Evolutionary conservation across 805 yeast genomes (phyloP).

Genomic region (Kluyveromyces dobzhanskii): DNA sequence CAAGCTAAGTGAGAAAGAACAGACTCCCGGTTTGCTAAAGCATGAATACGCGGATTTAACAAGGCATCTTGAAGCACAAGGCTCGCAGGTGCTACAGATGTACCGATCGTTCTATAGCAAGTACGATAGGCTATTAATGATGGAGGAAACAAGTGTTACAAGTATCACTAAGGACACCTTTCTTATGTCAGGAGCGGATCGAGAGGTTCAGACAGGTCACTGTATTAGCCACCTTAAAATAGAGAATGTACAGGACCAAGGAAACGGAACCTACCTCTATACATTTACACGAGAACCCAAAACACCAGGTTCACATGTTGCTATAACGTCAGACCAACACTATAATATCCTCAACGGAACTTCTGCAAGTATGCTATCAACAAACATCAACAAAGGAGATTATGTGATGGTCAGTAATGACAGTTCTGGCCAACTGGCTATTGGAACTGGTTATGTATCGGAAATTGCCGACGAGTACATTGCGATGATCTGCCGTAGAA

Average conservation of each 20-base stretch:
- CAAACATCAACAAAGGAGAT: conserved; percentile 53
- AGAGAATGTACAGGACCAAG: conserved; percentile 14
- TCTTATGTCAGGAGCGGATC: conserved; percentile 41
- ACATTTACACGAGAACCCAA: conserved; percentile 36
- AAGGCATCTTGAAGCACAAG: conserved; percentile 33
- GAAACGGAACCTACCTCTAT: conserved; percentile 33
- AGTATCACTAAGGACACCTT: conserved; percentile 52
- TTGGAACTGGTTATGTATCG: conserved; percentile 55
- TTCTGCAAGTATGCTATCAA: conserved; percentile 13
- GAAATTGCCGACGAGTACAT: conserved; percentile 36
- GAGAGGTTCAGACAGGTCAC: conserved; percentile 55
- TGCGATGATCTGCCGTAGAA: conserved; percentile 44
- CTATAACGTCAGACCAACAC: neutral
- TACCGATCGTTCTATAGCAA: conserved; percentile 53
- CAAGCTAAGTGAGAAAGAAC: conserved; percentile 52
- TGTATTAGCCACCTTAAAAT: conserved; percentile 39
- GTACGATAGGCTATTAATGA: conserved; percentile 67
- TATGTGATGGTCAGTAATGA: conserved; percentile 73
- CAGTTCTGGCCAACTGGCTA: conserved; percentile 66
- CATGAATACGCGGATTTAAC: conserved; percentile 44
- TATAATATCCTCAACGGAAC: neutral
- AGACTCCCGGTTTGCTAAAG: conserved; percentile 41
- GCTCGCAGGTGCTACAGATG: conserved; percentile 14
- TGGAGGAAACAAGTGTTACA: conserved; percentile 58
- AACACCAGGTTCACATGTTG: neutral